Percentiles rank a stretch among this genome's conserved stretches.
These are phyloP conservation scores for Aphanomyces astaci DNA, from an alignment of 352 stramenopile species.

Conservation along the genomic window DNA sequence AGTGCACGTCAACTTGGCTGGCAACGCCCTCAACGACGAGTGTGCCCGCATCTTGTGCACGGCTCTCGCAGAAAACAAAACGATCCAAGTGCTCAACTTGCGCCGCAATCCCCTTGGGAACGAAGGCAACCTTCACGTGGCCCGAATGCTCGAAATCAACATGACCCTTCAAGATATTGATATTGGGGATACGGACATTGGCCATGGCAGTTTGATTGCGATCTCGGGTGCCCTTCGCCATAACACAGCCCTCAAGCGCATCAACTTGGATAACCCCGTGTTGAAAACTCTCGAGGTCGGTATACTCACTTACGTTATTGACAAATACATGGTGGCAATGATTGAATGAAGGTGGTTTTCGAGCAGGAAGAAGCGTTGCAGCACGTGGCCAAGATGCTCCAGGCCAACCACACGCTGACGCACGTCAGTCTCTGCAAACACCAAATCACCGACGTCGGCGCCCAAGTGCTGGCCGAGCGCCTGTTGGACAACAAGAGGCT, in stretches of 20 bases:
- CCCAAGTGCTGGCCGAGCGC: conserved; percentile 59
- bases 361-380: conserved; percentile 49
- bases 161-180: conserved; percentile 43
- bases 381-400: conserved; percentile 66
- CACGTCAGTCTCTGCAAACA: conserved; percentile 60
- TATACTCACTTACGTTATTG: background rate
- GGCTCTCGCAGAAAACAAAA: conserved; percentile 33
- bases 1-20: conserved; percentile 44
- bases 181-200: conserved; percentile 45
- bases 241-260: conserved; percentile 32
- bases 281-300: conserved; percentile 42
- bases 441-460: conserved; percentile 56
- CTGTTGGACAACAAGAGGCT: conserved; percentile 58
- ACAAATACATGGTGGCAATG: no score
- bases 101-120: conserved; percentile 45
- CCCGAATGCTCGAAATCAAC: conserved; percentile 34
- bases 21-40: conserved; percentile 51
- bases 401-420: conserved; percentile 53
- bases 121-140: conserved; percentile 42
- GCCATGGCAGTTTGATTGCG: conserved; percentile 57
- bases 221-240: conserved; percentile 42
- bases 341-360: no score
- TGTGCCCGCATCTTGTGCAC: conserved; percentile 49
- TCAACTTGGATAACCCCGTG: conserved; percentile 61
- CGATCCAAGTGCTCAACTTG: conserved; percentile 40